These are phyloP conservation scores for Fragaria vesca DNA, from an alignment of 306 rosid genomes.

Conservation along the genomic window DNA sequence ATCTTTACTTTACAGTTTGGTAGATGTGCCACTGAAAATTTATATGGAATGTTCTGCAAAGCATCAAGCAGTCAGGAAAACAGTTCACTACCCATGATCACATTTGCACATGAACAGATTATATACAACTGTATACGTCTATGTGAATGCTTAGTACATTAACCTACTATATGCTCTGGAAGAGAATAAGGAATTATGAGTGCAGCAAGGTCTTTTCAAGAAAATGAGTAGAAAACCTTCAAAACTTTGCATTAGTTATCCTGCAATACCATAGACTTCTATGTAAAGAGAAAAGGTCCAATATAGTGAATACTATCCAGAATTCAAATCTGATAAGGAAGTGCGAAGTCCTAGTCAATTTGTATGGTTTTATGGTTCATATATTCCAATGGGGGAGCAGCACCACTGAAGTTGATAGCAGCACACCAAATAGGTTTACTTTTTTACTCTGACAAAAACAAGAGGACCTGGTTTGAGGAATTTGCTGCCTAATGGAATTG, in stretches of 20 bases:
- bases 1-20: conserved; percentile 86
- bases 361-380: background rate
- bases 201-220: background rate
- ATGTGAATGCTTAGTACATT: conserved; percentile 2
- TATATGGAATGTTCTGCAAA: conserved; percentile 81
- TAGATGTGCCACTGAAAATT: conserved; percentile 85
- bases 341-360: background rate
- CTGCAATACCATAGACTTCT: background rate
- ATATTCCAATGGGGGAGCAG: background rate
- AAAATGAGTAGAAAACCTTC: background rate
- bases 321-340: background rate
- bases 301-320: background rate
- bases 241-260: background rate
- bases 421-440: background rate
- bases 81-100: background rate
- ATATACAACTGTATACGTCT: background rate
- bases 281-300: background rate
- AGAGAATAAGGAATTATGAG: background rate
- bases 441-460: background rate
- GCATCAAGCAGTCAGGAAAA: conserved; percentile 23
- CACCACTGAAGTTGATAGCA: no score
- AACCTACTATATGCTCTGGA: background rate
- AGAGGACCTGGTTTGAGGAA: background rate
- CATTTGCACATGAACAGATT: background rate
- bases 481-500: background rate